Evolutionary conservation across 768 basidiomycete genomes (phyloP).

Genomic region (Ramaria rubella): DNA sequence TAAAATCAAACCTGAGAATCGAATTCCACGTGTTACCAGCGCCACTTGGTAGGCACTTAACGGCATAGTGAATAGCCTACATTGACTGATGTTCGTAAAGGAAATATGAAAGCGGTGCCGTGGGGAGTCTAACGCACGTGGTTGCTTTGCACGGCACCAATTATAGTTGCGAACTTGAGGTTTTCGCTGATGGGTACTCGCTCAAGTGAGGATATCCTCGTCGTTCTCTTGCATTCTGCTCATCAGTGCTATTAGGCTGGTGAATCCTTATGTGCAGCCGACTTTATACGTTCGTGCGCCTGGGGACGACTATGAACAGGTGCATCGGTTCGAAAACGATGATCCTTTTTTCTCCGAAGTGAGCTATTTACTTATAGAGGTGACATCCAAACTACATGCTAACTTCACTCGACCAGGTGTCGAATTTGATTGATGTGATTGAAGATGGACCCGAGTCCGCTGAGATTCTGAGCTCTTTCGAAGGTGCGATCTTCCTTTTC

Average conservation of each 20-base stretch:
- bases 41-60: conserved; percentile 66
- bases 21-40: conserved; percentile 89
- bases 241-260: conserved; percentile 42
- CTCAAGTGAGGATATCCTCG: conserved; percentile 49
- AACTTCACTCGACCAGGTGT: conserved; percentile 36
- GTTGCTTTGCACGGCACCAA: conserved; percentile 87
- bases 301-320: conserved; percentile 71
- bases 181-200: conserved; percentile 89
- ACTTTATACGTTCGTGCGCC: conserved; percentile 80
- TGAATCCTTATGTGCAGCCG: conserved; percentile 92
- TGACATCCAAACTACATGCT: background rate
- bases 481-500: conserved; percentile 44
- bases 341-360: conserved; percentile 94
- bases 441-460: conserved; percentile 79
- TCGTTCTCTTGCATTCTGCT: conserved; percentile 6
- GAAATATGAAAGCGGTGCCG: conserved; percentile 95
- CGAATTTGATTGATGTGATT: conserved; percentile 82
- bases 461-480: conserved; percentile 76
- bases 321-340: conserved; percentile 66
- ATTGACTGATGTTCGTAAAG: conserved; percentile 27
- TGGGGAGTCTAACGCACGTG: conserved; percentile 86
- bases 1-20: conserved; percentile 77
- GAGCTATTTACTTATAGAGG: background rate
- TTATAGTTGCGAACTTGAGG: conserved; percentile 92
- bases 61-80: background rate